phyloP scores from a whole-genome alignment of 495 filamentous ascomycete species.

The Penicillium goetzii region DNA sequence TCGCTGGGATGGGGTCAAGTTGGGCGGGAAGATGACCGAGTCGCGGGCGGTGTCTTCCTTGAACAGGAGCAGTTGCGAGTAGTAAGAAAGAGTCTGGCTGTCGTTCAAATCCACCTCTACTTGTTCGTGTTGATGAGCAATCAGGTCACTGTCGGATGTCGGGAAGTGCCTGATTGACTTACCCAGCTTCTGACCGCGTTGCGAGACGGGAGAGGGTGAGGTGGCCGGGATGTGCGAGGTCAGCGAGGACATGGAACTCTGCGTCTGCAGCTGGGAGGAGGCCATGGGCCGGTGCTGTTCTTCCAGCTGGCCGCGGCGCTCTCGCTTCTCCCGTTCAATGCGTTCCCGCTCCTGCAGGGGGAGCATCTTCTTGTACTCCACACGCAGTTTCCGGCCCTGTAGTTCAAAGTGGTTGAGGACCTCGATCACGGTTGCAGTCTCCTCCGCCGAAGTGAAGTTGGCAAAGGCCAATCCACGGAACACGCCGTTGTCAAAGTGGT shows the following conservation, averaged over 20 bases:
- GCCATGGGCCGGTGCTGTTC: slow-evolving; percentile 87
- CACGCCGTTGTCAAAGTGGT: slow-evolving; percentile 98
- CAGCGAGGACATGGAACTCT: slow-evolving; percentile 82
- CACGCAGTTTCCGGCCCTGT: slow-evolving; percentile 88
- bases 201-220: slow-evolving; percentile 73
- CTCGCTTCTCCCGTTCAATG: slow-evolving; percentile 95
- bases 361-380: slow-evolving; percentile 99
- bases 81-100: slow-evolving; percentile 81
- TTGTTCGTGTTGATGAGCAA: slow-evolving; percentile 19
- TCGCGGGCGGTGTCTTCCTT: slow-evolving; percentile 78
- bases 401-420: slow-evolving; percentile 93
- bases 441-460: slow-evolving; percentile 95
- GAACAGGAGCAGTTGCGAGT: slow-evolving; percentile 86
- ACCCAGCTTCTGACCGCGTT: slow-evolving; percentile 66
- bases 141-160: slow-evolving; percentile 10
- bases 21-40: slow-evolving; percentile 77
- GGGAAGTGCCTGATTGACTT: slow-evolving; percentile 32
- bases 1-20: slow-evolving; percentile 79
- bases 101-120: slow-evolving; percentile 89
- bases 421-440: slow-evolving; percentile 89
- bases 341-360: slow-evolving; percentile 91
- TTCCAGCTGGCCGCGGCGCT: slow-evolving; percentile 93
- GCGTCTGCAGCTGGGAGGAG: slow-evolving; percentile 68
- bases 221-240: slow-evolving; percentile 70
- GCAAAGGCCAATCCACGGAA: slow-evolving; percentile 96